Conservation (phyloP, 1,284 basidiomycete genomes). For the Xerocomus nothofagi region DNA sequence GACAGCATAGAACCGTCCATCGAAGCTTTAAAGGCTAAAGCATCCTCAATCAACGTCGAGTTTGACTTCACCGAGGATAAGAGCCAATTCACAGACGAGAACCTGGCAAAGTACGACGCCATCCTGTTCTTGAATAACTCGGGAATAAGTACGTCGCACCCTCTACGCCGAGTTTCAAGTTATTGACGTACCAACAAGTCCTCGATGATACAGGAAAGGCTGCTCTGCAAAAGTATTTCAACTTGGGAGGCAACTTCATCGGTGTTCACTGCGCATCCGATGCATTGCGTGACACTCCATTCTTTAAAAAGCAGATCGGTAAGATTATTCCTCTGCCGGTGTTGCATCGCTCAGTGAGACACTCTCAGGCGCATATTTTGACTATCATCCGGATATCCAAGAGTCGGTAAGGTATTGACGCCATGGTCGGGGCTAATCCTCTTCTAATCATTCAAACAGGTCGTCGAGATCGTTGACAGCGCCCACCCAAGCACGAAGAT, state of each 20-base stretch:
- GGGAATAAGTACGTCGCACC: conserved; percentile 48
- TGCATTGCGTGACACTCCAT: conserved; percentile 63
- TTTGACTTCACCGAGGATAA: conserved; percentile 62
- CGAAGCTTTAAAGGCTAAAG: conserved; percentile 46
- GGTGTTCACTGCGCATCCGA: conserved; percentile 73
- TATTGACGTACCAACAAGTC: conserved; percentile 35
- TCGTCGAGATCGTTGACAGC: conserved; percentile 50
- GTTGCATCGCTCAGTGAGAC: background rate
- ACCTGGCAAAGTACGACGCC: conserved; percentile 51
- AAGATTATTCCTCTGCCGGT: too few species aligned
- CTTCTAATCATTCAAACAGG: conserved; percentile 36
- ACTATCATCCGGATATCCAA: conserved; percentile 65
- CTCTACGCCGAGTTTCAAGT: background rate
- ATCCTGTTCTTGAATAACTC: conserved; percentile 65
- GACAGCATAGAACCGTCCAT: conserved; percentile 68
- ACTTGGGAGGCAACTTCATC: conserved; percentile 69
- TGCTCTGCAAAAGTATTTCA: conserved; percentile 60
- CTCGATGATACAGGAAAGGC: conserved; percentile 54
- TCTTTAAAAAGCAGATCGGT: conserved; percentile 52
- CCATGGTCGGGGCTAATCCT: background rate
- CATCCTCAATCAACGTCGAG: conserved; percentile 44
- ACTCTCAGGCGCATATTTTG: conserved; percentile 57
- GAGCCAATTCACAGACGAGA: conserved; percentile 48
- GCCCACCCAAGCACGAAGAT: conserved; percentile 58
- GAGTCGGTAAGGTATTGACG: conserved; percentile 41